Evolutionary conservation across 164 flowering plant species (phyloP), one percentile per base, ranked within the genome.

Genomic region (Liriodendron chinense): DNA sequence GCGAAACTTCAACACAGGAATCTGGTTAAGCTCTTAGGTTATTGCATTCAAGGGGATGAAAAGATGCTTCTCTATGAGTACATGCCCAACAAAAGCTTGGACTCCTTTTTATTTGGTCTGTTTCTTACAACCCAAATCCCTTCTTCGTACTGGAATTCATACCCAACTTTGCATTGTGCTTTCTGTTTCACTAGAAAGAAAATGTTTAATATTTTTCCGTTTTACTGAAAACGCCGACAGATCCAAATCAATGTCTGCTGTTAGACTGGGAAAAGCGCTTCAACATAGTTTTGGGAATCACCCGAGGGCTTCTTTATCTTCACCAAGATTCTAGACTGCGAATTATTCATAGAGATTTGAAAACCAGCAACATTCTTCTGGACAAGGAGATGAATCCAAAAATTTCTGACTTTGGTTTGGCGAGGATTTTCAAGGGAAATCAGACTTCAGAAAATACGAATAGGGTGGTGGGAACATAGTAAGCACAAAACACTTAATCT

Each of bases 301-400:
- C 82, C 1, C 72, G 78, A 3, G 85, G 85, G 23, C 69, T 84
- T 22, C 81, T 82, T 14, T 82, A 82, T 49, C 83, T 84, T 49
- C 85, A 82, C 28, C 74, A 75, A 24, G 85, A 84, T 69, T 84
- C 84, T 13, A 49, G 79, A 49, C 78, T 76, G 2, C 76, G 72
- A 56, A 76, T 84, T 23, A 78, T 84, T 72, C 84, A 82, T 24
- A 74, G 82, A 65, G 84, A 80, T 80, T 7, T 90, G 2, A 90
- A 88, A 76, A 79, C 90, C 12, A 82, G 77, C 62, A 84, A 84
- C 73, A 71, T 84, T 8, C 71, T 84, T 12, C 49, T 84, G 25
- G 87, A 84, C 24, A 43, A 49, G 56, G 70, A 80, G 71, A 76
- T 78, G 75, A 70, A 75, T 23, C 78, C 82, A 16, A 84, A 80